These are phyloP conservation scores for Boletus pseudo-olivaceus DNA, from an alignment of 768 basidiomycete genomes.

Conservation along the genomic window DNA sequence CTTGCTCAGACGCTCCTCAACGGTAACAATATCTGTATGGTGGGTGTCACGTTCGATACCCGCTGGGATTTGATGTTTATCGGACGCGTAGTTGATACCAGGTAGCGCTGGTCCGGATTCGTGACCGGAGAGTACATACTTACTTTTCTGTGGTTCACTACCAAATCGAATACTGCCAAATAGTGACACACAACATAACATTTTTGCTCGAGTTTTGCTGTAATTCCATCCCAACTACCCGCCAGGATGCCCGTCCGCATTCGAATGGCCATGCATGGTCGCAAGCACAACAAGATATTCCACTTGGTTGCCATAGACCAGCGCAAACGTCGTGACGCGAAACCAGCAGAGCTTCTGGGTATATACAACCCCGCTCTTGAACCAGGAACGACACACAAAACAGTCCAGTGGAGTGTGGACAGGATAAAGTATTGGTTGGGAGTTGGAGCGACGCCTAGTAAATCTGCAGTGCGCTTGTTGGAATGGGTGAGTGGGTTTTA, in stretches of 20 bases:
- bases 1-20: slow-evolving; percentile 88
- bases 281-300: slow-evolving; percentile 69
- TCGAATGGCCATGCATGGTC: slow-evolving; percentile 80
- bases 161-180: slow-evolving; percentile 16
- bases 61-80: slow-evolving; percentile 1
- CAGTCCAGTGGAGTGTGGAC: slow-evolving; percentile 85
- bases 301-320: slow-evolving; percentile 83
- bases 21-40: slow-evolving; percentile 97
- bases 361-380: slow-evolving; percentile 71
- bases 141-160: background rate
- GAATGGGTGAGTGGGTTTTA: slow-evolving; percentile 54
- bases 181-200: slow-evolving; percentile 17
- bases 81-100: slow-evolving; percentile 52
- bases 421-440: slow-evolving; percentile 88
- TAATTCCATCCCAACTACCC: background rate
- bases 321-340: slow-evolving; percentile 69
- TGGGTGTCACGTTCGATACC: slow-evolving; percentile 34
- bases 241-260: slow-evolving; percentile 75
- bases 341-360: slow-evolving; percentile 85
- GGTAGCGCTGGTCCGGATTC: slow-evolving; percentile 66
- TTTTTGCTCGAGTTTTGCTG: background rate
- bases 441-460: slow-evolving; percentile 79
- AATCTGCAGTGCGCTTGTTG: slow-evolving; percentile 71
- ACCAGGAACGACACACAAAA: slow-evolving; percentile 56
- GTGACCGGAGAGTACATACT: background rate